These are phyloP conservation scores for Raddia guianensis DNA, from an alignment of 176 grass and related monocot species.

Conservation along the genomic window DNA sequence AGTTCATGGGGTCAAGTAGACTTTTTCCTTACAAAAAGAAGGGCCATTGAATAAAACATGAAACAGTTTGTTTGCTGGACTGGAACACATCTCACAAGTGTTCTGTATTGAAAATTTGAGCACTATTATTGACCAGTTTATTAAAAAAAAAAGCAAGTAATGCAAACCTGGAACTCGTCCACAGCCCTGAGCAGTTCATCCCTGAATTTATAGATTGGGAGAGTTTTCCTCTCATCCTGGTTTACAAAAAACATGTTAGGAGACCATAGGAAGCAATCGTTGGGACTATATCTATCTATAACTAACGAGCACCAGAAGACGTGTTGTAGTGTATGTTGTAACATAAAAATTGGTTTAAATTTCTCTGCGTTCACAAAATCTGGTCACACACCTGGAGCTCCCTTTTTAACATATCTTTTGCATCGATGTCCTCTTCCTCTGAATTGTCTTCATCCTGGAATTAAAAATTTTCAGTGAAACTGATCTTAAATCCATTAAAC, in stretches of 20 bases:
- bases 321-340: neutral
- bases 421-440: slow-evolving; percentile 53
- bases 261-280: neutral
- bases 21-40: no score
- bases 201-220: slow-evolving; percentile 88
- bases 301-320: slow-evolving; percentile 1
- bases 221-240: slow-evolving; percentile 89
- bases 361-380: slow-evolving; percentile 11
- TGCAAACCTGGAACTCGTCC: slow-evolving; percentile 72
- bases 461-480: slow-evolving; percentile 33
- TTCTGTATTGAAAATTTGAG: neutral
- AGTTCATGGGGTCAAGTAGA: no score
- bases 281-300: neutral
- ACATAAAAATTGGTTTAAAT: neutral
- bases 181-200: slow-evolving; percentile 80
- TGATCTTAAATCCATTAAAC: slow-evolving; percentile 17
- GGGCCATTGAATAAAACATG: slow-evolving; percentile 9
- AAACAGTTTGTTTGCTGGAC: neutral
- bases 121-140: neutral
- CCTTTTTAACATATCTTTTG: slow-evolving; percentile 70
- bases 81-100: neutral
- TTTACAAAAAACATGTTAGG: slow-evolving; percentile 24
- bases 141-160: slow-evolving; percentile 32
- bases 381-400: slow-evolving; percentile 64
- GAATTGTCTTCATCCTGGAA: slow-evolving; percentile 62